Evolutionary conservation across 2,329 filamentous ascomycete genomes (phyloP).

Genomic region (Sarocladium brachiariae): DNA sequence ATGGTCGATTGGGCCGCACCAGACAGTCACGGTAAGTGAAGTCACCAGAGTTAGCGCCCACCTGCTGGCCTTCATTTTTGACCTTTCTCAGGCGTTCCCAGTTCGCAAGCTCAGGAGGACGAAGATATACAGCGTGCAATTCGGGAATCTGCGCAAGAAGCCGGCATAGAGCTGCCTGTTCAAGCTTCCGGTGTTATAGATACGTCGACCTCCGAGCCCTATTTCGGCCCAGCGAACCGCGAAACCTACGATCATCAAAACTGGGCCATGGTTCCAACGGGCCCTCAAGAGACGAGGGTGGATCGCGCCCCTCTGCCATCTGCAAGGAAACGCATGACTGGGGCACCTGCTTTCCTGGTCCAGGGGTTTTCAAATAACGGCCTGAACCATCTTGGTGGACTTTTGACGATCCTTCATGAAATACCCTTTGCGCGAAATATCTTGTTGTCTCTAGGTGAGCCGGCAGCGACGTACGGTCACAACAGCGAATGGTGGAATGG

Average conservation of each 20-base stretch:
- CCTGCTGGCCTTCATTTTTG: conserved; percentile 15
- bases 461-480: conserved; percentile 44
- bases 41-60: background rate
- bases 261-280: conserved; percentile 52
- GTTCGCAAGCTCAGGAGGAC: conserved; percentile 38
- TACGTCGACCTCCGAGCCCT: conserved; percentile 29
- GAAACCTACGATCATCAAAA: conserved; percentile 45
- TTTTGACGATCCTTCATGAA: conserved; percentile 53
- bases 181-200: conserved; percentile 47
- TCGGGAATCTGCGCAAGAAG: conserved; percentile 47
- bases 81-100: conserved; percentile 10
- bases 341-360: conserved; percentile 45
- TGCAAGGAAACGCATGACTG: conserved; percentile 34
- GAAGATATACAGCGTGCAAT: conserved; percentile 50
- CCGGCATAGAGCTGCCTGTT: conserved; percentile 33
- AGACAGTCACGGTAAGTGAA: conserved; percentile 18
- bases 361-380: conserved; percentile 25
- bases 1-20: conserved; percentile 41
- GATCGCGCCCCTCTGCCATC: conserved; percentile 27
- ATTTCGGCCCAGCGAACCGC: conserved; percentile 55
- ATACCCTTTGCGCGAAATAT: conserved; percentile 53
- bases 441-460: conserved; percentile 37
- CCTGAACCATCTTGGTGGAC: conserved; percentile 40
- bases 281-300: conserved; percentile 18
- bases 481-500: conserved; percentile 58